Percentiles rank a stretch among this genome's conserved stretches.
phyloP scores from a whole-genome alignment of 805 yeast genomes.

The Pichia manshurica region DNA sequence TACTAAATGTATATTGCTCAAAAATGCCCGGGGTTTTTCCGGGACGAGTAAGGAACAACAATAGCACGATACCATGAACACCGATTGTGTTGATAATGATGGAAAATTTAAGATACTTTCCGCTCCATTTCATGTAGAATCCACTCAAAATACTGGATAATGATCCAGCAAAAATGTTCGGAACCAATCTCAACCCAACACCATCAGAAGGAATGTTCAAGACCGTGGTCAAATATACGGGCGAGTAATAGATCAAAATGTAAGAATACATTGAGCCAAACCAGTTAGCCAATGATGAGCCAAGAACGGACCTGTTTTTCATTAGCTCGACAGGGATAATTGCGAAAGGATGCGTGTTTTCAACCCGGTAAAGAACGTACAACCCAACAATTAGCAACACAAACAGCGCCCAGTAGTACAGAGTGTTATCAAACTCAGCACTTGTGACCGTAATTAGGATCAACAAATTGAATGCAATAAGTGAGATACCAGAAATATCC shows the following conservation, averaged over 20 bases:
- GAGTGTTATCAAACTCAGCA: slow-evolving; percentile 27
- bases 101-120: slow-evolving; percentile 48
- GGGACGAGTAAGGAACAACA: slow-evolving; percentile 22
- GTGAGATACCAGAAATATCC: slow-evolving; percentile 40
- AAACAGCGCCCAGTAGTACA: slow-evolving; percentile 1
- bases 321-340: slow-evolving; percentile 55
- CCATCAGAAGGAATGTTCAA: slow-evolving; percentile 46
- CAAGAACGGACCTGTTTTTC: slow-evolving; percentile 51
- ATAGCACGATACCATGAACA: slow-evolving; percentile 35
- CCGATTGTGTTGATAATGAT: slow-evolving; percentile 39
- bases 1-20: slow-evolving; percentile 39
- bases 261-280: slow-evolving; percentile 46
- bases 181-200: slow-evolving; percentile 54
- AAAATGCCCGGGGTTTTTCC: slow-evolving; percentile 21
- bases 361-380: slow-evolving; percentile 16
- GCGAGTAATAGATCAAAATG: slow-evolving; percentile 49
- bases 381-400: slow-evolving; percentile 9
- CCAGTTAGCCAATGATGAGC: slow-evolving; percentile 62
- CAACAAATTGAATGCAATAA: slow-evolving; percentile 31
- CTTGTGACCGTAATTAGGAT: slow-evolving; percentile 34
- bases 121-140: slow-evolving; percentile 56
- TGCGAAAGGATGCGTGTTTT: slow-evolving; percentile 38
- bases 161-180: slow-evolving; percentile 55
- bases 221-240: slow-evolving; percentile 56
- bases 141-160: slow-evolving; percentile 61